phyloP scores from a whole-genome alignment of 257 asterid genomes.

The Rauvolfia tetraphylla region DNA sequence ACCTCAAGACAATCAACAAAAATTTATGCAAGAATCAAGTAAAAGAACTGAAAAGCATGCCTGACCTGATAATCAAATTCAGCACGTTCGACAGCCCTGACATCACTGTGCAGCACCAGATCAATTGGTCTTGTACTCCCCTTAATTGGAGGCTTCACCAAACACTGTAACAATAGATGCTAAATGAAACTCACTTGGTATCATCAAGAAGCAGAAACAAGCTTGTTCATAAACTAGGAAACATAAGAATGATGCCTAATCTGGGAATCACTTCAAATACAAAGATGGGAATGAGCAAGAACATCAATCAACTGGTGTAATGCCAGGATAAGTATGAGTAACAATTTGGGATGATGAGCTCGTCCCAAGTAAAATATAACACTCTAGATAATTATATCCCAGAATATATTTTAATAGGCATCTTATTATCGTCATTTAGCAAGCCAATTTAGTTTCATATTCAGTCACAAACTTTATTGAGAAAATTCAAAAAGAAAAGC shows the following conservation, averaged over 20 bases:
- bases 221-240: neutral
- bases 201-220: neutral
- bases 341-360: neutral
- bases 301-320: too few relatives aligned
- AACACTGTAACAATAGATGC: conserved; percentile 40
- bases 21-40: too few relatives aligned
- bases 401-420: neutral
- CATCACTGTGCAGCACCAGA: conserved; percentile 68
- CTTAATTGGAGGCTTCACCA: conserved; percentile 77
- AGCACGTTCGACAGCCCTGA: conserved; percentile 83
- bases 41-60: conserved; percentile 26
- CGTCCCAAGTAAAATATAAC: neutral
- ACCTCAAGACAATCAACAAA: neutral
- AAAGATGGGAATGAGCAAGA: neutral
- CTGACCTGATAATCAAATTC: conserved; percentile 72
- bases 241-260: neutral
- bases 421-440: neutral
- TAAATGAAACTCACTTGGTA: neutral
- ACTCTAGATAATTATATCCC: too few relatives aligned
- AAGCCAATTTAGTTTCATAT: neutral
- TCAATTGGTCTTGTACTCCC: conserved; percentile 67
- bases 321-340: neutral
- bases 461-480: neutral
- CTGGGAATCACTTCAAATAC: neutral
- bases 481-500: neutral